Base-by-base conservation (phyloP, 352 stramenopile species). In the Pythium phragmiticola region DNA sequence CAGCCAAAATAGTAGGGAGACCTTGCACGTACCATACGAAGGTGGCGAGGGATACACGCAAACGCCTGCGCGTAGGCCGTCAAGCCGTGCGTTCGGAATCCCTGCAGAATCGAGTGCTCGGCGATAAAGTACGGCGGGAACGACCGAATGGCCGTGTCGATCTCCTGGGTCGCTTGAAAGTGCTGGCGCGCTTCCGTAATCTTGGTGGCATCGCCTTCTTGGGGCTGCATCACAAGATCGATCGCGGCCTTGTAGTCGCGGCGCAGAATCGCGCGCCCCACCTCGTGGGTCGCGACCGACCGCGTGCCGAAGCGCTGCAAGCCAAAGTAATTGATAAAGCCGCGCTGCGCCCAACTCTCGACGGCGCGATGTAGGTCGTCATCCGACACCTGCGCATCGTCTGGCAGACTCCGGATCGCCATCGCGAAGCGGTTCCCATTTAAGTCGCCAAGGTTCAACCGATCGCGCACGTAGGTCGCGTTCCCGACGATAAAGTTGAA, bases 311-410 rank as follows among this genome's bases (percentile, higher is more conserved):
- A 99, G 69, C 95, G 84, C 79, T 99, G 97, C 52, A 98, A 84
- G 4, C 97, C 97, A 79, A 99, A 99, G 80, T 98, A 99, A 69
- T 99, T 99, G 66, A 99, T 95, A 73, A 99, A 99, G 7, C 97
- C 96, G 30, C 76, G 66, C 6, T 62, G n/a, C 6, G 73, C 67
- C 86, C 90, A 97, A 50, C 70, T 90, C 12, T 74, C 62, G 37
- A 97, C 80, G 0, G 84, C 84, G n/a, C 63, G 63, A 43, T 90
- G 69, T 51, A 96, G 72, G 16, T 86, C 66, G 0, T 78, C 69
- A 43, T 89, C 79, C 13, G 84, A 80, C 11, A 98, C 75, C 8
- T 76, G 61, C 4, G 68, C 48, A 14, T 79, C 70, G 17, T 63
- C 53, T 4, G 84, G 85, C 33, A 98, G 74, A 61, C 98, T 97